phyloP scores from a whole-genome alignment of 164 flowering plant genomes.

The Magnolia sinica region DNA sequence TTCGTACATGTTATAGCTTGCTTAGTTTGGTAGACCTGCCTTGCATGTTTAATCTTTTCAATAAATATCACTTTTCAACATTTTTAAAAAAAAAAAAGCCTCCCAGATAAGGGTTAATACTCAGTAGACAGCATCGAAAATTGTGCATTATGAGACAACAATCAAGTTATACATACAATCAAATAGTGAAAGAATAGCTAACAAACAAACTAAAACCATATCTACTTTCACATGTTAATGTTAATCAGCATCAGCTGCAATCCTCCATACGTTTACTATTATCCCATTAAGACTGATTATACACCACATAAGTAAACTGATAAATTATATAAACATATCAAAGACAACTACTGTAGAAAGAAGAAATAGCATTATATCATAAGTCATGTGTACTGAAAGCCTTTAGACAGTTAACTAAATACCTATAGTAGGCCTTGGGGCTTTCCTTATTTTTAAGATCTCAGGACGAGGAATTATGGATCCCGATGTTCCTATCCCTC shows the following conservation, averaged over 20 bases:
- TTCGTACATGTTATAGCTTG: not conserved
- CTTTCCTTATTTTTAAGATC: slow-evolving; percentile 78
- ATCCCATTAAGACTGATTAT: not conserved
- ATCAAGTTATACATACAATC: too few species aligned
- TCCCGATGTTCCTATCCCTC: slow-evolving; percentile 84
- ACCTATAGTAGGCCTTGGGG: slow-evolving; percentile 84
- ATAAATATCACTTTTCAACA: too few species aligned
- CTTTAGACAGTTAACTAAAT: slow-evolving; percentile 7
- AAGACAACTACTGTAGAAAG: not conserved
- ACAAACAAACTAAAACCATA: not conserved
- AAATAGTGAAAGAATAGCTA: too few species aligned
- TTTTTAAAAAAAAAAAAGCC: not conserved
- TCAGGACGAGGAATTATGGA: slow-evolving; percentile 92
- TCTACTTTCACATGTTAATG: not conserved
- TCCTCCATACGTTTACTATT: not conserved
- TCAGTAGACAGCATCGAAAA: not conserved
- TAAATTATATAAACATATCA: not conserved
- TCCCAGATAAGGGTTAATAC: not conserved
- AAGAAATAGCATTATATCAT: not conserved
- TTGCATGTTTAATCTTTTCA: too few species aligned
- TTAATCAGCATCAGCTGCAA: not conserved
- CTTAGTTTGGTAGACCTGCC: not conserved
- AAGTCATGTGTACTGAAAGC: not conserved
- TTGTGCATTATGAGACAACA: not conserved
- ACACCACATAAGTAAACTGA: not conserved